Evolutionary conservation across 1,139 yeast species (phyloP), one percentile per base, ranked within the genome.

Genomic region (Geotrichum aggregatum): DNA sequence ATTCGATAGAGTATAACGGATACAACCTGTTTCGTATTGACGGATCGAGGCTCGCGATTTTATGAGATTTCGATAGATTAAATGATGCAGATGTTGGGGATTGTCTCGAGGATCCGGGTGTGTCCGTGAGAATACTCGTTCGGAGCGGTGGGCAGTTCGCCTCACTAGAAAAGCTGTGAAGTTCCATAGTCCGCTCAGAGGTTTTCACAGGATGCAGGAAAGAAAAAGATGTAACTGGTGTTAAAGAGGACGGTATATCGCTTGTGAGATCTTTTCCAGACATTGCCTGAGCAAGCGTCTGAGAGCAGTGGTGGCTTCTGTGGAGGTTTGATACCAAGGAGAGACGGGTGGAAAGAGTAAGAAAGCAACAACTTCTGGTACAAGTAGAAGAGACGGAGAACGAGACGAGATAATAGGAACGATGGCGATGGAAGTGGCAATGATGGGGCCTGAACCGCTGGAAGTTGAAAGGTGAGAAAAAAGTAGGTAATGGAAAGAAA

Each of bases 1-100:
- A n/a, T 16, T 38, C 44, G 24, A 28, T 26, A 8, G 46, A 41
- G 40, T 50, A 50, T 10, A 50, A 44, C 21, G 54, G 54, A 33
- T 50, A 50, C 40, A 46, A n/a, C 10, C 49, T 40, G 22, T 41
- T 36, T 22, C 44, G 50, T 35, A 28, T 40, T 41, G 42, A 34
- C 7, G 36, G 30, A 14, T 42, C 34, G 28, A 50, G 47, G 24
- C 21, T 30, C 22, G 24, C 33, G 6, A 50, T 36, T 4, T 38
- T 47, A 14, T 33, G 33, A 10, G 47, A 18, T 8, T 36, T 22
- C n/a, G 44, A 18, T 16, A 50, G 40, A 5, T 39, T 30, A 2
- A 41, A 16, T 3, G 52, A 50, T 19, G 52, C 35, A 34, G 52
- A 44, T 3, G 47, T 31, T 16, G 28, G 47, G 1, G 47, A 10